phyloP scores from a whole-genome alignment of 2,329 filamentous ascomycete species.

The Exophiala alcalophila region DNA sequence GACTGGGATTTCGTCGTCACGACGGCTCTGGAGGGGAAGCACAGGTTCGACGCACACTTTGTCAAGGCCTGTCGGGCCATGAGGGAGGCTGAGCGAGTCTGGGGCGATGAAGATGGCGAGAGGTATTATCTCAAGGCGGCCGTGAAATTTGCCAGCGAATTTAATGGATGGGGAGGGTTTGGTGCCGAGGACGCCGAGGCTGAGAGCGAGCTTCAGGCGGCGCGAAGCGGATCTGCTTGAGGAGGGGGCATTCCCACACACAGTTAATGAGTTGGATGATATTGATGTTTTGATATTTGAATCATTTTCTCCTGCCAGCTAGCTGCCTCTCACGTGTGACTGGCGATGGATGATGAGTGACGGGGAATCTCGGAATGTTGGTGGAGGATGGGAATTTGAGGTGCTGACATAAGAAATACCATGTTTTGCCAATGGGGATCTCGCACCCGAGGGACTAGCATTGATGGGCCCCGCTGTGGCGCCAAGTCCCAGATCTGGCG shows the following conservation, averaged over 20 bases:
- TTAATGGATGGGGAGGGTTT: slow-evolving; percentile 35
- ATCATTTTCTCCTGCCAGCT: no score
- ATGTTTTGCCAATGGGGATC: slow-evolving; percentile 8
- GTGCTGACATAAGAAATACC: slow-evolving; percentile 4
- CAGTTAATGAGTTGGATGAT: no score
- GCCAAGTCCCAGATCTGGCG: background rate
- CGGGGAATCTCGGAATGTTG: no score
- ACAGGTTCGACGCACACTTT: slow-evolving; percentile 74
- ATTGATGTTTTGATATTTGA: no score
- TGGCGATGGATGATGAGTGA: no score
- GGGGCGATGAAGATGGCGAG: slow-evolving; percentile 42
- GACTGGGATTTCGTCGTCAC: slow-evolving; percentile 75
- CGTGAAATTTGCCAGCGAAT: slow-evolving; percentile 48
- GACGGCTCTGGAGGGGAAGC: slow-evolving; percentile 65
- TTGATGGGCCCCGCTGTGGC: background rate
- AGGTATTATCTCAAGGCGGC: slow-evolving; percentile 50
- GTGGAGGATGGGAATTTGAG: slow-evolving; percentile 4
- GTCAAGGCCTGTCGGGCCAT: slow-evolving; percentile 79
- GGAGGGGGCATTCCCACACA: no score
- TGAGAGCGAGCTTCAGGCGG: no score
- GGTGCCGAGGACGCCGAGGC: slow-evolving; percentile 12
- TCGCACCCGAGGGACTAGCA: no score
- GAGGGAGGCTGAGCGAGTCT: slow-evolving; percentile 56
- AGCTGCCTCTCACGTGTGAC: no score
- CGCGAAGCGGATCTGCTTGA: no score